Evolutionary conservation across 305 asterid genomes (phyloP), one percentile per base, ranked within the genome.

Genomic region (Ilex paraguariensis): DNA sequence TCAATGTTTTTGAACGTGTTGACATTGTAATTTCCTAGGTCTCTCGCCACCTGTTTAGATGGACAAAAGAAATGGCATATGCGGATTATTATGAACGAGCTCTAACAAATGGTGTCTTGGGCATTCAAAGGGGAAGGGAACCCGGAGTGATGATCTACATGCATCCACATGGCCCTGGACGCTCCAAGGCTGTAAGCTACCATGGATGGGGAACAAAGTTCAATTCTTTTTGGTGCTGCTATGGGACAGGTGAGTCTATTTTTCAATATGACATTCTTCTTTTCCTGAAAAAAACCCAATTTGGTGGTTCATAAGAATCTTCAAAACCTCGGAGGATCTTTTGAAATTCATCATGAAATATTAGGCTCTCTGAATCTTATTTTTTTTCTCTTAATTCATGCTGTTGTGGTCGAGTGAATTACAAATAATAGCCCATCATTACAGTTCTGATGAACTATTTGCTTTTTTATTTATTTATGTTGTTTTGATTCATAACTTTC

Each of bases 81-180:
- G 96, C 95, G 10, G 98, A 93, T 75, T 86, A 90, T 64, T 90
- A 92, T 16, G 97, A 92, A 21, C 79, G 96, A 1, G 92, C 97
- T 30, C 54, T 92, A 31, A 92, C 93, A 17, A 92, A 92, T 33
- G 98, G 98, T 8, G 91, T 92, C 10, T 73, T 92, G 62, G 76
- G 95, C 78, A 86, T 90, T 61, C 98, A 92, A 71, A 77, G 95
- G 79, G 96, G 97, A 54, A 80, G 64, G 6, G 95, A 92, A 14
- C 95, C 97, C 36, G 98, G 98, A 21, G 66, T 82, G 6, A 92
- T 87, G 96, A 81, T 90, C 67, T 92, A 92, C 79, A 87, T 87
- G 98, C 97, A 90, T 44, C 98, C 98, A 11, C 70, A 87, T 31
- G 67, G 7, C 46, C 86, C 66, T 12, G 98, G 98, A 21, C 83